Base-by-base conservation (phyloP, 306 rosid genomes). In the Malus asiatica region DNA sequence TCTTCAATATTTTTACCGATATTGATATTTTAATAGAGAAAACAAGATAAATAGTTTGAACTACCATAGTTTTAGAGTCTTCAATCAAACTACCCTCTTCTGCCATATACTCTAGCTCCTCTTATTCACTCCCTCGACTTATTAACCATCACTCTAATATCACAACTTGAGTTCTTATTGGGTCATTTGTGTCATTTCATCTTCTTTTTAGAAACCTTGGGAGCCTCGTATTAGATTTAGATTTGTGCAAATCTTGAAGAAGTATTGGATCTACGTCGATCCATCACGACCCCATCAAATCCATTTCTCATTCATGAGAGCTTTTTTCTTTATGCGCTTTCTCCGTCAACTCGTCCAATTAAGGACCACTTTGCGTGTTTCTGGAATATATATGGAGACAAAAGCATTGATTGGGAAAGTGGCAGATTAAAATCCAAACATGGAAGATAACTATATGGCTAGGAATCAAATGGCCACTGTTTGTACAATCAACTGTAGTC, bases 281-380 rank as follows among this genome's bases (percentile, higher is more conserved):
- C 76, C 64, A 33, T 53, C 33, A 13, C 20, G 57, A 62, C 71
- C 76, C 71, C 76, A 61, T 46, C 32, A 71, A 71, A 71, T 71
- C 57, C 23, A 8, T 62, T 27, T 42, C 67, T 1, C 72, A 66
- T 52, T 51, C 42, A 19, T 6, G 44, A 16, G 10, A n/a, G n/a
- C 27, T 63, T 45, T 25, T 27, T 13, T 16, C 22, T 63, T 65
- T 33, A 8, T 64, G 45, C 25, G 2, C 33, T 33, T 33, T 65
- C 33, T 60, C 3, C 42, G 22, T 63, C 42, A 33, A 65, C 16
- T 19, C 13, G 10, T 65, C 46, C 45, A 33, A 19, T 6, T 13
- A 8, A 64, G 48, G 70, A 66, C 48, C 46, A 35, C 70, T 20
- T 35, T 30, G 18, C 27, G 19, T 22, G 8, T 33, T 14, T 57